Percentiles rank a stretch among this genome's conserved stretches.
Conservation (phyloP, 2,329 filamentous ascomycete genomes). For the Dothistroma pini region DNA sequence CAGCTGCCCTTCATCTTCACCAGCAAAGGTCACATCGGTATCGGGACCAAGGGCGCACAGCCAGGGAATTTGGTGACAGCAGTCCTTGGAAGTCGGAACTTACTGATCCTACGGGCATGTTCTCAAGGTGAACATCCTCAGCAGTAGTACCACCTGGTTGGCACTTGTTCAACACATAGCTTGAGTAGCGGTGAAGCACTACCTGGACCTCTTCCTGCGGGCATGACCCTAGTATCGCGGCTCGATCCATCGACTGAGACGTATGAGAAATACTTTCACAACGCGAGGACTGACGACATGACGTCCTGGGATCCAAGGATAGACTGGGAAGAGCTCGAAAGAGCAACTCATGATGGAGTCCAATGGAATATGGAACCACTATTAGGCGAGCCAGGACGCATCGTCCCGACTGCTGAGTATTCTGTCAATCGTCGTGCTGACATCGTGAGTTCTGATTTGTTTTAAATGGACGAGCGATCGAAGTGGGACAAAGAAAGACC, state of each 20-base stretch:
- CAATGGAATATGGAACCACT: slow-evolving; percentile 9
- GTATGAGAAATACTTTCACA: not conserved
- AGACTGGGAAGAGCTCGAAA: slow-evolving; percentile 3
- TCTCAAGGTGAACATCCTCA: not conserved
- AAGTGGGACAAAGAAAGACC: too few species aligned
- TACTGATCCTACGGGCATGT: not conserved
- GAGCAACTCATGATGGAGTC: not conserved
- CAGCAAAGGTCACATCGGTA: slow-evolving; percentile 2
- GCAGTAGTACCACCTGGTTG: slow-evolving; percentile 12
- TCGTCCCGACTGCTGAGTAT: slow-evolving; percentile 7
- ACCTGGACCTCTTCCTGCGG: slow-evolving; percentile 9
- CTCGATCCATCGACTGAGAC: not conserved
- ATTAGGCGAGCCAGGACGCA: slow-evolving; percentile 5
- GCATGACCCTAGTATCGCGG: not conserved
- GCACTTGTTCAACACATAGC: slow-evolving; percentile 10
- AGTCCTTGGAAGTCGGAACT: slow-evolving; percentile 5
- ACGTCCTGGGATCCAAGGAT: slow-evolving; percentile 15
- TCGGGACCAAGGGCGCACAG: slow-evolving; percentile 3
- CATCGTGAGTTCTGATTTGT: slow-evolving; percentile 6
- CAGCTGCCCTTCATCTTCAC: slow-evolving; percentile 11
- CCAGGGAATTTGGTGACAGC: slow-evolving; percentile 7
- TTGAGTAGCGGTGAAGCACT: slow-evolving; percentile 13
- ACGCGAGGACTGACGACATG: not conserved
- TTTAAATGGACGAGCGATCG: not conserved
- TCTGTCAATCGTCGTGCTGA: not conserved